These are phyloP conservation scores for Plasmopara halstedii DNA, from an alignment of 352 stramenopile species.

Conservation along the genomic window DNA sequence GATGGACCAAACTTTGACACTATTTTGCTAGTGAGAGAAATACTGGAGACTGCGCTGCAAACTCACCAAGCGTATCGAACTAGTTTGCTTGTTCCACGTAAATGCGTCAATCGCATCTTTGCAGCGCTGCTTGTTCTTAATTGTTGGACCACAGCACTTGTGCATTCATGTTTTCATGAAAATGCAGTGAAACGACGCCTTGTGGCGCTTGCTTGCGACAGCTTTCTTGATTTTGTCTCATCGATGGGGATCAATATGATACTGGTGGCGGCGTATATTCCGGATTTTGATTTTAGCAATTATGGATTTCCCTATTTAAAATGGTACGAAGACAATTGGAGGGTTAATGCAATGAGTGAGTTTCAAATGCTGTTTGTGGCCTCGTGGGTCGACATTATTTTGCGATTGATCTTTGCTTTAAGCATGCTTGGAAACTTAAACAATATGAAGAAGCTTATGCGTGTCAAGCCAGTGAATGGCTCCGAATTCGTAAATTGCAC, in stretches of 20 bases:
- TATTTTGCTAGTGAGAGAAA: conserved; percentile 19
- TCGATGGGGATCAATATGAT: conserved; percentile 26
- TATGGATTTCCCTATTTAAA: conserved; percentile 18
- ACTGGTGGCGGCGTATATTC: conserved; percentile 13
- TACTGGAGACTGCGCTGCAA: conserved; percentile 24
- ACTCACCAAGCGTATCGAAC: conserved; percentile 25
- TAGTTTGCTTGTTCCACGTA: conserved; percentile 15
- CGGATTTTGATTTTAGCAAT: conserved; percentile 10
- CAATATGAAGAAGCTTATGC: conserved; percentile 24
- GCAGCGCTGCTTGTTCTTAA: conserved; percentile 20
- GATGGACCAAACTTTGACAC: conserved; percentile 25
- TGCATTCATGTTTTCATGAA: conserved; percentile 17
- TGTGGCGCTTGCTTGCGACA: conserved; percentile 26
- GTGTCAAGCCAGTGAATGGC: conserved; percentile 2
- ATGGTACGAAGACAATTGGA: conserved; percentile 41
- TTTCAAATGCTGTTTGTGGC: conserved; percentile 34
- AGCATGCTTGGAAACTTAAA: conserved; percentile 26
- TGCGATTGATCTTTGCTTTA: conserved; percentile 20
- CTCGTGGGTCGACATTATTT: conserved; percentile 21
- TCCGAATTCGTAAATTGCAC: not conserved
- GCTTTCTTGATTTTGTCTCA: conserved; percentile 29
- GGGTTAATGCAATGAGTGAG: conserved; percentile 34
- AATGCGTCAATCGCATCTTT: conserved; percentile 19
- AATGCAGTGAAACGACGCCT: conserved; percentile 11
- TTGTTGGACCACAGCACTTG: conserved; percentile 30